Evolutionary conservation across 2,329 filamentous ascomycete genomes (phyloP).

Genomic region (Ophiocordyceps australis): DNA sequence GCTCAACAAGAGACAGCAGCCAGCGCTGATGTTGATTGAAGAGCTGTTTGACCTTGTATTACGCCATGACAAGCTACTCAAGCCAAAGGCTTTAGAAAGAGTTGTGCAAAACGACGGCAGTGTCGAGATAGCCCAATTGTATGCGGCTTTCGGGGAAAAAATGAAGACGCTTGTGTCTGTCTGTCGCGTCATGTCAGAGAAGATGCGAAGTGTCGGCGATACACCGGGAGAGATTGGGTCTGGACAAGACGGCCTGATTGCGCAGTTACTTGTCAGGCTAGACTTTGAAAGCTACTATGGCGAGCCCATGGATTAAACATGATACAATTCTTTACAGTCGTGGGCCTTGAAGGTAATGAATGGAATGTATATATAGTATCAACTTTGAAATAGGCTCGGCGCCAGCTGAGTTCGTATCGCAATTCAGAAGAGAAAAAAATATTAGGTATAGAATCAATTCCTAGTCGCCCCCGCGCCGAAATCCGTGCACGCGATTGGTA

Average conservation of each 20-base stretch:
- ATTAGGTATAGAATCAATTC: too few species aligned
- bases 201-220: constrained; percentile 22
- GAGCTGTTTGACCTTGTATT: constrained; percentile 61
- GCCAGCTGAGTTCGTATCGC: too few species aligned
- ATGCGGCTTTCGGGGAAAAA: constrained; percentile 51
- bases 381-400: too few species aligned
- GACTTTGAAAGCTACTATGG: constrained; percentile 55
- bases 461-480: too few species aligned
- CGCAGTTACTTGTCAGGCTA: constrained; percentile 48
- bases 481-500: too few species aligned
- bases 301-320: too few species aligned
- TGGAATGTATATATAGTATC: too few species aligned
- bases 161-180: constrained; percentile 58
- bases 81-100: constrained; percentile 17
- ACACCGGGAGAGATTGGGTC: constrained; percentile 13
- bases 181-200: constrained; percentile 49
- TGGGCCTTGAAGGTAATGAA: too few species aligned
- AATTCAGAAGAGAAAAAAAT: too few species aligned
- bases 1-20: constrained; percentile 55
- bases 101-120: constrained; percentile 4
- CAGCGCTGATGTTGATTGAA: constrained; percentile 55
- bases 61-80: constrained; percentile 40
- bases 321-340: too few species aligned
- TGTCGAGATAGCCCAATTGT: constrained; percentile 25
- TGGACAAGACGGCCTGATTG: constrained; percentile 39